phyloP scores from a whole-genome alignment of 2,329 filamentous ascomycete genomes.

The Colletotrichum tropicale region DNA sequence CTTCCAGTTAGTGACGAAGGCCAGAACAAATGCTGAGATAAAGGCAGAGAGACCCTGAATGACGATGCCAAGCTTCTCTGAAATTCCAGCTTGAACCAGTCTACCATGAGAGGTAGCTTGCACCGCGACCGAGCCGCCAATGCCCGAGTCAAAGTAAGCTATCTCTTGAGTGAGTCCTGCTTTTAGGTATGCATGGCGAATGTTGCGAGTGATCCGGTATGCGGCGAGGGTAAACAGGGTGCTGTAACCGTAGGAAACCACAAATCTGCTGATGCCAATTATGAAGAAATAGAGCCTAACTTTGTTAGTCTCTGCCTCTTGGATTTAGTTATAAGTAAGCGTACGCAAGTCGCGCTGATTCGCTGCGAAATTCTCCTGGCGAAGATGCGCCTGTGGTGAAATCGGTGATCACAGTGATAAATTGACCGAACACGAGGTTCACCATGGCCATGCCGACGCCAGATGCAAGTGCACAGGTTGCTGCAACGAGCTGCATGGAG shows the following conservation, averaged over 20 bases:
- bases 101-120: slow-evolving; percentile 48
- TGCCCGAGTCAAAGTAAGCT: slow-evolving; percentile 50
- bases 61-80: slow-evolving; percentile 43
- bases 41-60: slow-evolving; percentile 43
- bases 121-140: slow-evolving; percentile 44
- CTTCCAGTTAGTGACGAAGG: slow-evolving; percentile 46
- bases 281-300: slow-evolving; percentile 62
- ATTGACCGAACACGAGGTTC: slow-evolving; percentile 41
- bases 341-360: slow-evolving; percentile 34
- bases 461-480: slow-evolving; percentile 37
- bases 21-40: slow-evolving; percentile 40
- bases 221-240: slow-evolving; percentile 53
- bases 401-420: slow-evolving; percentile 38
- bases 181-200: slow-evolving; percentile 54
- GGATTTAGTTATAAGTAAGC: neutral
- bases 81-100: slow-evolving; percentile 45
- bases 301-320: neutral
- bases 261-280: slow-evolving; percentile 58
- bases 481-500: slow-evolving; percentile 29
- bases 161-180: slow-evolving; percentile 55
- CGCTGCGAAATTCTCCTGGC: slow-evolving; percentile 30
- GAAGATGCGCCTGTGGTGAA: slow-evolving; percentile 30
- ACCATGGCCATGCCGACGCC: slow-evolving; percentile 40
- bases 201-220: slow-evolving; percentile 52
- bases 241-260: slow-evolving; percentile 52